Evolutionary conservation across 2,329 filamentous ascomycete genomes (phyloP), one percentile per base, ranked within the genome.

Genomic region (Dactylonectria macrodidyma): DNA sequence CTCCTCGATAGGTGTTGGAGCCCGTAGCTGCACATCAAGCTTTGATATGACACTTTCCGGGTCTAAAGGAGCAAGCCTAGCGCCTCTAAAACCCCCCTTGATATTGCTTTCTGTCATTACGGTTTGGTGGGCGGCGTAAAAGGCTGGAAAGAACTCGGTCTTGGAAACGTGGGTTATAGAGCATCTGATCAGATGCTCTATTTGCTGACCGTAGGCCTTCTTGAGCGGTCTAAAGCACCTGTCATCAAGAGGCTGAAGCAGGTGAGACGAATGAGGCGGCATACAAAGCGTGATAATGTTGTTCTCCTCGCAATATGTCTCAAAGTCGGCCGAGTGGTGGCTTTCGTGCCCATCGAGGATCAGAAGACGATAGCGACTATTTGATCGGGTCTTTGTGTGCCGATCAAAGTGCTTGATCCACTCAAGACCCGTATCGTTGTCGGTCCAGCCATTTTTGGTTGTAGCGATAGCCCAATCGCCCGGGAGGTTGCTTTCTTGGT

Each of bases 11-110:
- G 36, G 36, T 41, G 36, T 41, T 12, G 36, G 36, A 12, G 36
- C 14, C 36, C 12, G 36, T 41, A 41, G 36, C 36, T 41, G 36
- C 36, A 41, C 36, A 41, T 41, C 36, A 41, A 41, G 36, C 72
- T 77, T 79, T 59, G 69, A 78, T 68, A 81, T 54, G 30, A 80
- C 77, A 55, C 60, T 71, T 36, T 79, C 65, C 70, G 75, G 75
- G 70, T 80, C 58, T 52, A 75, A 73, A 68, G 75, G 78, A 59
- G 78, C 68, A 68, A 82, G 69, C 24, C 79, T 69, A 73, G 78
- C 75, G 66, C 73, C 76, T 74, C 68, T 54, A 71, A 81, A 81
- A 59, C 71, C 71, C 76, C 61, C 64, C 57, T 70, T 38, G 46
- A 77, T 76, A 68, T 81, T 81, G 59, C 69, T 60, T 48, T 67